A percentile compares a stretch with the other conserved stretches of the same genome.
phyloP scores from a whole-genome alignment of 352 stramenopile genomes.

The Pythium dissimile region DNA sequence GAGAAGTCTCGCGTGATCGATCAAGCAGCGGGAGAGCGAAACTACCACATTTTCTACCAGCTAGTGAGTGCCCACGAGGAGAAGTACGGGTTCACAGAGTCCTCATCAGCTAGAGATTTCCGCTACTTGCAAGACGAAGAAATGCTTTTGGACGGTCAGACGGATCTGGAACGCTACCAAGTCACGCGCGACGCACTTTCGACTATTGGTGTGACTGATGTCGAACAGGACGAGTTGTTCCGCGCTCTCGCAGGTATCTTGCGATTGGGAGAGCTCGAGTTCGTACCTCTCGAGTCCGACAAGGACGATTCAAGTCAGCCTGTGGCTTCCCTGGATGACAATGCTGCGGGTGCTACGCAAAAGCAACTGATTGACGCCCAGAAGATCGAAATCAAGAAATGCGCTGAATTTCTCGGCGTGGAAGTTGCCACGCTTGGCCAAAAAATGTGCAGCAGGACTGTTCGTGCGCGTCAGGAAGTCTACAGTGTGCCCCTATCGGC shows the following conservation, averaged over 20 bases:
- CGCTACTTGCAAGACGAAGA: slow-evolving; percentile 74
- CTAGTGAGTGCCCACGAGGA: slow-evolving; percentile 69
- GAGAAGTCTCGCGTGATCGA: slow-evolving; percentile 96
- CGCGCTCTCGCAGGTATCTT: slow-evolving; percentile 71
- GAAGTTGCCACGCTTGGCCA: slow-evolving; percentile 54
- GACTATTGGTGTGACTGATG: slow-evolving; percentile 69
- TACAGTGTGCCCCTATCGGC: slow-evolving; percentile 76
- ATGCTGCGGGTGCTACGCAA: slow-evolving; percentile 6
- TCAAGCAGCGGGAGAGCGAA: slow-evolving; percentile 90
- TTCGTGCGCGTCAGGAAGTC: slow-evolving; percentile 78
- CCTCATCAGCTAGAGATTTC: slow-evolving; percentile 51
- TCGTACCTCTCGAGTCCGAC: slow-evolving; percentile 71
- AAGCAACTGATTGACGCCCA: slow-evolving; percentile 44
- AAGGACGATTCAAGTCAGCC: slow-evolving; percentile 74
- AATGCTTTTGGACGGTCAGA: slow-evolving; percentile 65
- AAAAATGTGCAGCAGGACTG: slow-evolving; percentile 77
- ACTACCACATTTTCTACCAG: slow-evolving; percentile 99
- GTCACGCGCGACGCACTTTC: slow-evolving; percentile 75
- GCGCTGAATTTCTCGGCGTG: slow-evolving; percentile 66
- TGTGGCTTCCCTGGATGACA: slow-evolving; percentile 39
- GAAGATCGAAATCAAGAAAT: slow-evolving; percentile 55
- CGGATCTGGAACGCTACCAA: slow-evolving; percentile 71
- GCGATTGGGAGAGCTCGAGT: slow-evolving; percentile 78
- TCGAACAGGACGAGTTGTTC: slow-evolving; percentile 75
- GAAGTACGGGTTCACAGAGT: slow-evolving; percentile 44